Evolutionary conservation across 1,284 basidiomycete genomes (phyloP), one percentile per base, ranked within the genome.

Genomic region (Exobasidium rhododendri): DNA sequence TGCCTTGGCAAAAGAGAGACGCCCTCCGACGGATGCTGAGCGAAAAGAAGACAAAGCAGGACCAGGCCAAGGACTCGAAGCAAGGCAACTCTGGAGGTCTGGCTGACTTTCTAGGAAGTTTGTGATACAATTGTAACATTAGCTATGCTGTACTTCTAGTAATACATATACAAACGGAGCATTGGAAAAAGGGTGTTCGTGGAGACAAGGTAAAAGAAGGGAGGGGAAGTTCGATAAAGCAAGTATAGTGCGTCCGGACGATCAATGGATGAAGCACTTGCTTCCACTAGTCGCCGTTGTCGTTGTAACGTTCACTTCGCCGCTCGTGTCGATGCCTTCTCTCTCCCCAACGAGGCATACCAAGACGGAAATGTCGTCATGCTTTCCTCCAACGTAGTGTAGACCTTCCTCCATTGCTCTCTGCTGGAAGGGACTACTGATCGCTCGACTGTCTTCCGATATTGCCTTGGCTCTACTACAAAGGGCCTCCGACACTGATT

Each of bases 401-500:
- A 79, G 61, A 58, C 84, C 85, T 66, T 85, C 83, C 64, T 84
- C 84, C 56, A 83, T 83, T 6, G 84, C 84, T 53, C 82, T 78
- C 59, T 83, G 81, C 79, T 84, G 84, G 71, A 85, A 85, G 2
- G 85, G 85, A 5, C 82, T 82, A 6, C 80, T 81, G 31, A 82
- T 75, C 1, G 83, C 81, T n/a, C 80, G 78, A 35, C 80, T 81
- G 62, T 84, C 81, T 63, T 85, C 83, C 5, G 81, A 82, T 3
- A 84, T 82, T 3, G 77, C 78, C 65, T 83, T 82, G 3, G 85
- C 85, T 24, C 82, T 78, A 29, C 76, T 74, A 58, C 83, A 83
- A 3, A 85, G 80, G 7, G 83, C 82, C 62, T 85, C 83, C 2
- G 82, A 82, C 1, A 85, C 80, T n/a, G 80, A 74, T 70, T 85